Evolutionary conservation across 192 early-diverging fungal genomes (phyloP), one percentile per base, ranked within the genome.

Genomic region (Umbelopsis vinacea): DNA sequence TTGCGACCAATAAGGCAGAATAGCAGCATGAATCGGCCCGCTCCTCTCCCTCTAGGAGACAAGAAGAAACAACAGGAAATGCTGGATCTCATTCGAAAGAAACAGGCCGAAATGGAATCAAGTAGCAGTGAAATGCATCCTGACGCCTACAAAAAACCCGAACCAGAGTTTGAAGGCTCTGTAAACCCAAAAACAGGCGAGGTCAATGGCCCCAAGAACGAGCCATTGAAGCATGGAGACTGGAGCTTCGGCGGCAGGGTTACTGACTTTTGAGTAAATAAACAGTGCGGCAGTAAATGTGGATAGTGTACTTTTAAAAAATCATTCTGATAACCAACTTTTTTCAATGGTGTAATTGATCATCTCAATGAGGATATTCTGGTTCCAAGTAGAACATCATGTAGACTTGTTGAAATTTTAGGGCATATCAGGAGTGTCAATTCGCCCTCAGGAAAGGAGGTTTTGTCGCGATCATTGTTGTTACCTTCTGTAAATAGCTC

Each of bases 211-310:
- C 94, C 94, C 6, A 94, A 90, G 72, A 87, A 91, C 22, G 92
- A 95, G 57, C 94, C 94, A 11, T 87, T 93, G 17, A 87, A 88
- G 24, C 93, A 92, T 76, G 91, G 91, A 15, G 94, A 95, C 74
- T 95, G 94, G 94, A 86, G 85, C 45, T 88, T 84, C 79, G 84
- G 86, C n/a, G 82, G 85, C 24, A 71, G 83, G 69, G 87, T 88
- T 10, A 88, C 87, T n/a, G 87, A 88, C 46, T 88, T 88, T 81
- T 88, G 76, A 54, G 29, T 15, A 54, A 7, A 19, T 52, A 33
- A 70, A 70, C 37, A 70, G 3, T 3, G 24, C 6, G 40, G 11
- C 40, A 7, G 40, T 43, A 7, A 6, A 43, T 43, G 11, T 43
- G 40, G 40, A 7, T 11, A 4, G 1, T 43, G 40, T 43, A 43